Conservation (phyloP, 768 basidiomycete genomes). For the Phlebiopsis flavidoalba region DNA sequence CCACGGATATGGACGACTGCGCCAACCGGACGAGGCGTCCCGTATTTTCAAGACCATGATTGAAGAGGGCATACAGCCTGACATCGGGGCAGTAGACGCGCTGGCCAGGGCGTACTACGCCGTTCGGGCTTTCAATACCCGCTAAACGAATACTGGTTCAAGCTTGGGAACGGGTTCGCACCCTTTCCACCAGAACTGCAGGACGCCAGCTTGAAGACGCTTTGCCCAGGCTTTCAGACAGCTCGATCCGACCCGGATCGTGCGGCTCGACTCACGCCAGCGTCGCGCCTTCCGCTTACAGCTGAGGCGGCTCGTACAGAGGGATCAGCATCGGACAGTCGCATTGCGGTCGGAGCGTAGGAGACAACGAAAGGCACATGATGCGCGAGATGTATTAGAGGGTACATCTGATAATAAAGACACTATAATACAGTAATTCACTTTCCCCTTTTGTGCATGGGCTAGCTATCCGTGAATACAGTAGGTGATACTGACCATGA, state of each 20-base stretch:
- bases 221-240: conserved; percentile 42
- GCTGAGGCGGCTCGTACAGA: conserved; percentile 23
- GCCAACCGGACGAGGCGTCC: conserved; percentile 48
- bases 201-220: conserved; percentile 37
- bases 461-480: neutral
- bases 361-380: neutral
- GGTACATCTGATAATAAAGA: conserved; percentile 10
- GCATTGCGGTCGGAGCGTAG: neutral
- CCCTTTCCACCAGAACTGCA: conserved; percentile 52
- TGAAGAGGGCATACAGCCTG: conserved; percentile 55
- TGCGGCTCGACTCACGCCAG: conserved; percentile 21
- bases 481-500: neutral
- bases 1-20: conserved; percentile 59
- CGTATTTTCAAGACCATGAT: conserved; percentile 61
- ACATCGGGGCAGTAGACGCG: conserved; percentile 67
- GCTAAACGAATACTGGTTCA: conserved; percentile 51
- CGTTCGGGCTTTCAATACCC: conserved; percentile 41
- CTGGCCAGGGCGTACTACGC: conserved; percentile 63
- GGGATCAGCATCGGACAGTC: neutral
- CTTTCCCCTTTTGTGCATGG: neutral
- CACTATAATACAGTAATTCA: conserved; percentile 8
- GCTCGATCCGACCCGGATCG: neutral
- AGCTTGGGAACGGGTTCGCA: conserved; percentile 60
- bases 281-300: conserved; percentile 34
- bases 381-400: neutral